Conservation (phyloP, 441 rosid species). For the Biscutella laevigata region DNA sequence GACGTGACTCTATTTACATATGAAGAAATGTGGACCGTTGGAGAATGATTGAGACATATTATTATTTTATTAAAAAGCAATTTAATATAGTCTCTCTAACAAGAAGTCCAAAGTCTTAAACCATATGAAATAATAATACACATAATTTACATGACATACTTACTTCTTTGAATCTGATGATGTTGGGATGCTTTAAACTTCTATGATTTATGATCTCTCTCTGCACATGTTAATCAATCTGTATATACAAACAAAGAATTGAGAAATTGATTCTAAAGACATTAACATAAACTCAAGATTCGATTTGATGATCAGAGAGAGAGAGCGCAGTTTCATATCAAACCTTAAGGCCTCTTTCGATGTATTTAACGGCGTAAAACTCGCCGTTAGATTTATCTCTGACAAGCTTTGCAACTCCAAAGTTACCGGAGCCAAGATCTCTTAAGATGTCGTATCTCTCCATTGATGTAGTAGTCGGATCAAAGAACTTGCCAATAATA, state of each 20-base stretch:
- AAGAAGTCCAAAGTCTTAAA: slow-evolving; percentile 22
- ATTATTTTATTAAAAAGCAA: not conserved
- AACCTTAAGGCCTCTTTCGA: slow-evolving; percentile 61
- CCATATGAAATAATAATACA: slow-evolving; percentile 4
- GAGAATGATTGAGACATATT: slow-evolving; percentile 8
- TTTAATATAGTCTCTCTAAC: not conserved
- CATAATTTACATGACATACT: slow-evolving; percentile 1
- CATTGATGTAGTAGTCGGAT: slow-evolving; percentile 32
- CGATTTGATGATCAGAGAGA: too few relatives aligned
- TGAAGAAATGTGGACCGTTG: slow-evolving; percentile 16
- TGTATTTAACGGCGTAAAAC: slow-evolving; percentile 55
- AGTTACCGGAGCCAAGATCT: slow-evolving; percentile 67
- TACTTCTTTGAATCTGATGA: slow-evolving; percentile 58
- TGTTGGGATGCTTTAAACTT: slow-evolving; percentile 59
- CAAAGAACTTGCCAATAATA: too few relatives aligned
- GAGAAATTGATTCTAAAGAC: not conserved
- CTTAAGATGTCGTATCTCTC: slow-evolving; percentile 51
- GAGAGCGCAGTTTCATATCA: not conserved
- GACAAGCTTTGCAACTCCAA: slow-evolving; percentile 61
- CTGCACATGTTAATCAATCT: slow-evolving; percentile 71
- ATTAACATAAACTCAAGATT: not conserved
- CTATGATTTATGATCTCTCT: slow-evolving; percentile 72
- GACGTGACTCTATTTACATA: slow-evolving; percentile 16
- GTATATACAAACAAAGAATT: slow-evolving; percentile 4
- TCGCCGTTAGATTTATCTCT: slow-evolving; percentile 42